These are phyloP conservation scores for Evansstolkia leycettana DNA, from an alignment of 495 filamentous ascomycete genomes.

Conservation along the genomic window DNA sequence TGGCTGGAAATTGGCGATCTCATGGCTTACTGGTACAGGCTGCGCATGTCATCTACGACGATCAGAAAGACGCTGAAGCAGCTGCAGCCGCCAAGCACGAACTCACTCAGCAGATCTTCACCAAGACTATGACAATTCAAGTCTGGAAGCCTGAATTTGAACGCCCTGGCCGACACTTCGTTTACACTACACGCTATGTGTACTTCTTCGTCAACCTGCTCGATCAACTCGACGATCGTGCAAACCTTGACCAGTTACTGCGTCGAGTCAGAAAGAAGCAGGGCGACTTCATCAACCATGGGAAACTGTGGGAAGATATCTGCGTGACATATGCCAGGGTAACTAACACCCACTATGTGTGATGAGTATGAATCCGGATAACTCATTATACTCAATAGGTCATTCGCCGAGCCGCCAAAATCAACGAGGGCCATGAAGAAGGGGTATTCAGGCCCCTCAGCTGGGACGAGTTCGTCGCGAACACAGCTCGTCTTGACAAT, in stretches of 20 bases:
- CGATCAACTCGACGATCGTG: slow-evolving; percentile 60
- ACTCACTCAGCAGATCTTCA: slow-evolving; percentile 78
- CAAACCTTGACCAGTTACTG: slow-evolving; percentile 67
- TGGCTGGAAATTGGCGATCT: neutral
- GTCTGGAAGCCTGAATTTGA: slow-evolving; percentile 96
- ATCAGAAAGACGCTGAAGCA: slow-evolving; percentile 27
- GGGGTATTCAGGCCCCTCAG: slow-evolving; percentile 67
- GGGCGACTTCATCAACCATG: slow-evolving; percentile 75
- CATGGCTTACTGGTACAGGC: slow-evolving; percentile 23
- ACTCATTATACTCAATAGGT: slow-evolving; percentile 20
- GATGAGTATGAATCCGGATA: slow-evolving; percentile 15
- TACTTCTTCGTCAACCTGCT: slow-evolving; percentile 67
- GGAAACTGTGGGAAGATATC: slow-evolving; percentile 71
- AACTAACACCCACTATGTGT: too few species aligned
- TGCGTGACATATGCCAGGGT: slow-evolving; percentile 60
- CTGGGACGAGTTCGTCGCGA: slow-evolving; percentile 67
- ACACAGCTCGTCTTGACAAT: slow-evolving; percentile 40
- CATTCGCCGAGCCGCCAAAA: slow-evolving; percentile 53
- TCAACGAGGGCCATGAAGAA: slow-evolving; percentile 59
- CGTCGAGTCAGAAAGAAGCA: slow-evolving; percentile 72
- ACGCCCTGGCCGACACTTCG: slow-evolving; percentile 80
- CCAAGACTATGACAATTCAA: slow-evolving; percentile 86
- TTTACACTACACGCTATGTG: slow-evolving; percentile 86
- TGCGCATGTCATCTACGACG: slow-evolving; percentile 64
- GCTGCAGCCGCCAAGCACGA: slow-evolving; percentile 60